Base-by-base conservation (phyloP, 306 rosid species). In the Coriaria nepalensis region DNA sequence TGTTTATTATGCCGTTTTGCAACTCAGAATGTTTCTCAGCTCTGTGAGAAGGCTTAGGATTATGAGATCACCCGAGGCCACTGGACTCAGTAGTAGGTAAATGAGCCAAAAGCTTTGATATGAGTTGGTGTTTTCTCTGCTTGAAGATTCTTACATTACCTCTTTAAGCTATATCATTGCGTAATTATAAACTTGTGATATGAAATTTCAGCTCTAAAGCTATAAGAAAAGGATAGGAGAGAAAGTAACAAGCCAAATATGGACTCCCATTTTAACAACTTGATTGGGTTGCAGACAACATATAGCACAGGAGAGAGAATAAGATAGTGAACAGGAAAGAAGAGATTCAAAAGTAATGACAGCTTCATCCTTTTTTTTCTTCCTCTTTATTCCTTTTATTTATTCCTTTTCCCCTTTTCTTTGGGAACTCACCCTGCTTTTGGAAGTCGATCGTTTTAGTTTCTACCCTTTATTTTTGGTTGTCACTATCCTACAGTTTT, bases 1-100 rank as follows among this genome's bases (percentile, higher is more conserved):
- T n/a, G n/a, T n/a, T n/a, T n/a, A n/a, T n/a, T n/a, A n/a, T n/a
- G n/a, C n/a, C n/a, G n/a, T n/a, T n/a, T n/a, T n/a, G n/a, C n/a
- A n/a, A n/a, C n/a, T n/a, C 92, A 90, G 94, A 68, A 85, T 90
- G 95, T 85, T 90, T 64, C 34, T 78, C 45, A 47, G 63, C 64
- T 77, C 94, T 0, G 87, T 82, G 65, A 85, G 75, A 93, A 75
- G 96, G 78, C 80, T 85, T 32, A 71, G 94, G 74, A 82, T 90
- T 45, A 90, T 90, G 94, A 82, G 79, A 68, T 75, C 79, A 39
- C 66, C 81, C 33, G 93, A 85, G 68, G 87, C 79, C 42, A 79
- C 77, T 49, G 87, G 90, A 69, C 85, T 77, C 52, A 86, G 85
- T 81, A 73, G 55, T 80, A 35, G 61, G 65, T 51, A 41, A 52